phyloP scores from a whole-genome alignment of 2,329 filamentous ascomycete genomes.

The Cryoendolithus antarcticus region DNA sequence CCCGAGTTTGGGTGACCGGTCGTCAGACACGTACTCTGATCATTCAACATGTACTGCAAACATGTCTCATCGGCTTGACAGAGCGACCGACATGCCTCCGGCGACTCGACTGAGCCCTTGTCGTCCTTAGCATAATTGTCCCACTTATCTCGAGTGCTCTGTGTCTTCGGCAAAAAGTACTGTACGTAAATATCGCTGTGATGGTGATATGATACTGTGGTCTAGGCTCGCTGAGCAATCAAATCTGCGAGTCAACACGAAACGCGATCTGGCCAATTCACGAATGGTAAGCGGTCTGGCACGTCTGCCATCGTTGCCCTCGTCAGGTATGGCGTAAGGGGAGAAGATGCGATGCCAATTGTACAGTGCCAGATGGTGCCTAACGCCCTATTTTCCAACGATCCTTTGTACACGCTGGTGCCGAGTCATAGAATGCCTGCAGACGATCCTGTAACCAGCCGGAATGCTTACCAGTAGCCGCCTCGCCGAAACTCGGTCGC shows the following conservation, averaged over 20 bases:
- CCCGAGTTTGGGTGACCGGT: constrained; percentile 9
- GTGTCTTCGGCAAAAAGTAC: constrained; percentile 13
- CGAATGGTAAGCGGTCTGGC: too few relatives aligned
- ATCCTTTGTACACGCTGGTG: background rate
- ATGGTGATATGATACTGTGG: too few relatives aligned
- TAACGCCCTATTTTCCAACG: too few relatives aligned
- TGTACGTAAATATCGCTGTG: constrained; percentile 14
- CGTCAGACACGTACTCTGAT: constrained; percentile 7
- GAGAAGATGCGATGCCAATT: too few relatives aligned
- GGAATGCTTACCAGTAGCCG: constrained; percentile 9
- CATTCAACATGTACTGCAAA: constrained; percentile 12
- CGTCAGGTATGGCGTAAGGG: too few relatives aligned
- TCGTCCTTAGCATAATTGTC: constrained; percentile 14
- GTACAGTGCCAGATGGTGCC: too few relatives aligned
- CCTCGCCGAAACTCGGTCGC: constrained; percentile 10
- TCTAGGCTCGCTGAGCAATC: too few relatives aligned
- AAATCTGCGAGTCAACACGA: too few relatives aligned
- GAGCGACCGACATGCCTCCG: constrained; percentile 11
- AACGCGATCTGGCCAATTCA: too few relatives aligned
- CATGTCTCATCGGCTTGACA: constrained; percentile 11
- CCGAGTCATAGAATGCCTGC: background rate
- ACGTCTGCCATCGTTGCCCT: too few relatives aligned
- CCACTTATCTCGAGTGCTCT: constrained; percentile 10
- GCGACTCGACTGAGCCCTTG: constrained; percentile 4
- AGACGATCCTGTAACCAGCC: constrained; percentile 14